Percentiles rank a stretch among this genome's conserved stretches.
Evolutionary conservation across 225 moss, liverwort and hornwort genomes (phyloP).

Genomic region (Takakia lepidozioides): DNA sequence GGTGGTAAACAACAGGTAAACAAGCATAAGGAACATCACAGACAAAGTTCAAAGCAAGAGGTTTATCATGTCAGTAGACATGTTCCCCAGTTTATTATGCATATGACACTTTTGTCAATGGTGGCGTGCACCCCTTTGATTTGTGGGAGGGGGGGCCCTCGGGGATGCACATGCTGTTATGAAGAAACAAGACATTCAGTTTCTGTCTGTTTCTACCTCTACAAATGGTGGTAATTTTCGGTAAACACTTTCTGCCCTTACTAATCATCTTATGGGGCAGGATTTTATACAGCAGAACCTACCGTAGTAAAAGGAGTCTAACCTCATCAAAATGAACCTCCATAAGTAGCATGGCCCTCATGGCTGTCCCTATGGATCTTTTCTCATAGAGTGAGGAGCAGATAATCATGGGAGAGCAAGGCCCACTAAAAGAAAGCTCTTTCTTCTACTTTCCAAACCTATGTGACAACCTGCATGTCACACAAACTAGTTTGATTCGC

Average conservation of each 20-base stretch:
- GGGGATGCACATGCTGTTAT: conserved; percentile 7
- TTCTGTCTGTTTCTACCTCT: conserved; percentile 7
- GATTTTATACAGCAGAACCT: conserved; percentile 7
- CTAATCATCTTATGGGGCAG: conserved; percentile 7
- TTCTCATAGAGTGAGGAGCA: conserved; percentile 3
- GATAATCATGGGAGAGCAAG: conserved; percentile 4
- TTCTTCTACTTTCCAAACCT: conserved; percentile 3
- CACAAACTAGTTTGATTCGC: neutral
- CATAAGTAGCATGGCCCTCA: conserved; percentile 1
- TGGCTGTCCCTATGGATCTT: conserved; percentile 2
- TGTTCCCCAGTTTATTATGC: conserved; percentile 5
- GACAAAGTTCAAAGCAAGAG: too few relatives aligned
- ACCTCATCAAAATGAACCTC: conserved; percentile 9
- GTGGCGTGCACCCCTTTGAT: conserved; percentile 12
- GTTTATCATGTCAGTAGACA: too few relatives aligned
- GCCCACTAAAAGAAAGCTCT: conserved; percentile 1
- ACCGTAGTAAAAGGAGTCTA: conserved; percentile 1
- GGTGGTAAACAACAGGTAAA: too few relatives aligned
- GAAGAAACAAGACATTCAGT: neutral
- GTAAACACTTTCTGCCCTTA: conserved; percentile 4
- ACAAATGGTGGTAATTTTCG: conserved; percentile 6
- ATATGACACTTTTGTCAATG: conserved; percentile 8
- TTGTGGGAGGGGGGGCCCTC: conserved; percentile 5
- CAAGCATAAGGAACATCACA: too few relatives aligned
- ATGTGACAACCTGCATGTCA: conserved; percentile 6